phyloP scores from a whole-genome alignment of 2,329 filamentous ascomycete genomes.

The Pseudogymnoascus verrucosus region DNA sequence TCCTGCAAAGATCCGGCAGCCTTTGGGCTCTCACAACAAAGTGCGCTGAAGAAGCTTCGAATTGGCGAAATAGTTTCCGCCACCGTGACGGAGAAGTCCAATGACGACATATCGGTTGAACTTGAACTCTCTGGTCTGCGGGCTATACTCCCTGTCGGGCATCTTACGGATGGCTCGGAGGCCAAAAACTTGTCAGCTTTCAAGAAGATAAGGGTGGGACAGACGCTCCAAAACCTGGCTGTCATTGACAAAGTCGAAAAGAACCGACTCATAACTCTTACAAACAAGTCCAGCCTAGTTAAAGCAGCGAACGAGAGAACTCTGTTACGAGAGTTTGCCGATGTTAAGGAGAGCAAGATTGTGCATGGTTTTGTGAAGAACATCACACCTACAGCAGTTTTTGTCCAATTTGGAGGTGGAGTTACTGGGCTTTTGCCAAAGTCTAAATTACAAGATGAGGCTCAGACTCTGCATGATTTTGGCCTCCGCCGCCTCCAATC shows the following conservation, averaged over 20 bases:
- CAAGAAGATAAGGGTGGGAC: constrained; percentile 76
- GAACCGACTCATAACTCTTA: constrained; percentile 66
- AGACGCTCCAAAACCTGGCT: constrained; percentile 72
- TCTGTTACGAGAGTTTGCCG: constrained; percentile 63
- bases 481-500: constrained; percentile 72
- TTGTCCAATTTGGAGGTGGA: constrained; percentile 77
- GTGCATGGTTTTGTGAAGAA: constrained; percentile 79
- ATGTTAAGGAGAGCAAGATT: constrained; percentile 59
- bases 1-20: constrained; percentile 86
- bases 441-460: constrained; percentile 65
- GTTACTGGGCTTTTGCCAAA: constrained; percentile 75
- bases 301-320: constrained; percentile 64
- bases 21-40: constrained; percentile 68
- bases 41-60: constrained; percentile 64
- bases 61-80: constrained; percentile 70
- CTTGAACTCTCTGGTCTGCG: constrained; percentile 66
- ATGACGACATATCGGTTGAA: constrained; percentile 69
- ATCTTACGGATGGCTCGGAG: constrained; percentile 76
- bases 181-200: constrained; percentile 70
- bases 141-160: constrained; percentile 66
- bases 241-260: constrained; percentile 79
- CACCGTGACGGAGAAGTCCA: constrained; percentile 72
- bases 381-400: constrained; percentile 71
- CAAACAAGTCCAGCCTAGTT: constrained; percentile 75
- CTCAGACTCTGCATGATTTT: constrained; percentile 61